Evolutionary conservation across 306 rosid species (phyloP), one percentile per base, ranked within the genome.

Genomic region (Oxytropis ochrocephala): DNA sequence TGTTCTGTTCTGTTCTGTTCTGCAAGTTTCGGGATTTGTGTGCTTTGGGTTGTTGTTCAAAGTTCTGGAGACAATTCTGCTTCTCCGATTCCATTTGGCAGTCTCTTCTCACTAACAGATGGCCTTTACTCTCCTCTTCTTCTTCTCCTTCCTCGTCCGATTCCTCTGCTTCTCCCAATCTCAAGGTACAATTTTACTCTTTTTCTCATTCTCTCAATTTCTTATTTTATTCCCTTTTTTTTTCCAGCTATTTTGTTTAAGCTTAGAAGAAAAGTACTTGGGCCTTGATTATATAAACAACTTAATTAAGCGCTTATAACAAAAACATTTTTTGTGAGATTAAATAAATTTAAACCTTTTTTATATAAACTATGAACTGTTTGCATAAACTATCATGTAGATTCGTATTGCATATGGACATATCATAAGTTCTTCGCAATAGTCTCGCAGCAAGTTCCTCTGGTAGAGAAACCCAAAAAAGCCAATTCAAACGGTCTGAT

Each of bases 21-120:
- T 19, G 46, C 8, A 66, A 92, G 96, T 89, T 73, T 7, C 70
- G 76, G 72, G 98, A 93, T 76, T 53, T 93, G 77, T 93, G 98
- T 71, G 80, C 93, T 10, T 75, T 93, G 85, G 85, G 85, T 36
- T 74, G 88, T 74, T 88, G 93, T 74, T 93, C 88, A 4, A 84
- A 81, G 71, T 83, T 83, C 44, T 93, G 91, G 80, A 82, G 82
- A 75, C 78, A 81, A 68, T 57, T 86, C 6, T 88, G 88, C 68
- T 70, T 42, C 64, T 77, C 87, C 12, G 87, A 88, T 21, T 82
- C 52, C 43, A 44, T 93, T 29, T 93, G 98, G 98, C 81, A 83
- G 56, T 54, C 81, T 77, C 83, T 90, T 7, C 75, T 75, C 2
- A 69, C 71, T 62, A 71, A 79, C 51, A 73, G 96, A 85, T 92